Conservation (phyloP, 2,329 filamentous ascomycete genomes). For the Phyllosticta citriasiana region DNA sequence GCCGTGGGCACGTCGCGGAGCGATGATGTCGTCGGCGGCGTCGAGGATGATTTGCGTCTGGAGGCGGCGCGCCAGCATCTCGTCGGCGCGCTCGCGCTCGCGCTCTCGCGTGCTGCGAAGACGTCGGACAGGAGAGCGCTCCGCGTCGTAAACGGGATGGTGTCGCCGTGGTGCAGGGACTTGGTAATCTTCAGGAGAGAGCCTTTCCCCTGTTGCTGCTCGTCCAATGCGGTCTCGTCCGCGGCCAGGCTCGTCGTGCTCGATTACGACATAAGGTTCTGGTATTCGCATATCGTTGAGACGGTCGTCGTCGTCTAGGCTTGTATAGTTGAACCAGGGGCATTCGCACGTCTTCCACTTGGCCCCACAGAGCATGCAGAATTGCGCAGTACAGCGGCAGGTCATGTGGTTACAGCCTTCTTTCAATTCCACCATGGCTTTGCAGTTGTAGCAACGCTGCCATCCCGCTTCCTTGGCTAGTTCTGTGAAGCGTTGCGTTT, state of each 20-base stretch:
- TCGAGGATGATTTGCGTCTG: conserved; percentile 34
- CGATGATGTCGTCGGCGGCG: conserved; percentile 11
- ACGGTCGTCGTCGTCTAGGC: conserved; percentile 42
- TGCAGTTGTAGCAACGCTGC: conserved; percentile 68
- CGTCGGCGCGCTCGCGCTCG: conserved; percentile 35
- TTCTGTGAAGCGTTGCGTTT: conserved; percentile 51
- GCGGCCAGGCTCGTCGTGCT: conserved; percentile 29
- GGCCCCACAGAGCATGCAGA: conserved; percentile 75
- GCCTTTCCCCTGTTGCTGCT: neutral
- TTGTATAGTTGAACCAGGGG: conserved; percentile 61
- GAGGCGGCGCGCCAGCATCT: conserved; percentile 42
- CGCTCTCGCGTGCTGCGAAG: conserved; percentile 19
- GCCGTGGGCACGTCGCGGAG: conserved; percentile 15
- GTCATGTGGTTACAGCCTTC: conserved; percentile 86
- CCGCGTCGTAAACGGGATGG: conserved; percentile 17
- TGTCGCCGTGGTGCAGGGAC: conserved; percentile 19
- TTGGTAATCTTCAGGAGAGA: conserved; percentile 22
- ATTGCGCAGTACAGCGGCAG: conserved; percentile 73
- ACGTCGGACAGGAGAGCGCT: conserved; percentile 15
- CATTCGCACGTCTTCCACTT: conserved; percentile 81
- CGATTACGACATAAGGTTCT: conserved; percentile 41
- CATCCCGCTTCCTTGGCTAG: conserved; percentile 59
- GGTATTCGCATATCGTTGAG: conserved; percentile 18
- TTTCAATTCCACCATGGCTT: conserved; percentile 63
- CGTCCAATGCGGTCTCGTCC: neutral